Evolutionary conservation across 306 rosid species (phyloP), one percentile per base, ranked within the genome.

Genomic region (Vigna trinervia): DNA sequence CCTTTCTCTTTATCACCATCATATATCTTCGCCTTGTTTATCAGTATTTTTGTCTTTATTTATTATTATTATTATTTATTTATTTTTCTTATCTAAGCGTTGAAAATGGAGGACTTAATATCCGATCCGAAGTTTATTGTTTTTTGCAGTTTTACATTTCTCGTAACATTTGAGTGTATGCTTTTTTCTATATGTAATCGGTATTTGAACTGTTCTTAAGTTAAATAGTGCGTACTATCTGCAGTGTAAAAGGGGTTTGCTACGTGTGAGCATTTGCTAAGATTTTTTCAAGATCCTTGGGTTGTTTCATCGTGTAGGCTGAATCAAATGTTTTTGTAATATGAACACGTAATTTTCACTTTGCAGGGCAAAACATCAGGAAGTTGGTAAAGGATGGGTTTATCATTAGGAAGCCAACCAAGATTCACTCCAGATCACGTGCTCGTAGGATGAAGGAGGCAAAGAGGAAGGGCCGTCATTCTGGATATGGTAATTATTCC

Each of bases 371-470:
- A 60, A 84, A 80, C 70, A 80, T 84, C 38, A 58, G 87, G 65
- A 84, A 84, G 68, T 54, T 84, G 60, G 87, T 83, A 14, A 83
- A 83, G 83, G 86, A 83, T 78, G 86, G 84, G 4, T 83, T 83
- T 8, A 69, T 83, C 50, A 84, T 84, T 62, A 80, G 87, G 74
- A 84, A 84, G 83, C 87, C 85, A 13, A 84, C 87, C 23, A 84
- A 84, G 82, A 84, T 84, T 80, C 87, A 80, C 74, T 84, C 85
- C 22, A 63, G 87, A 2, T 84, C 87, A 3, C 80, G 87, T 2
- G 87, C 87, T 23, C 82, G 83, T 3, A 50, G 85, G 78, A 84
- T 84, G 87, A 84, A 84, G 77, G 87, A 84, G 73, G 85, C 87
- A 19, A 84, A 84, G 82, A 75, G 87, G 64, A 84, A 84, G 73